These are phyloP conservation scores for Phytopythium delawarense DNA, from an alignment of 352 stramenopile genomes.

Conservation along the genomic window DNA sequence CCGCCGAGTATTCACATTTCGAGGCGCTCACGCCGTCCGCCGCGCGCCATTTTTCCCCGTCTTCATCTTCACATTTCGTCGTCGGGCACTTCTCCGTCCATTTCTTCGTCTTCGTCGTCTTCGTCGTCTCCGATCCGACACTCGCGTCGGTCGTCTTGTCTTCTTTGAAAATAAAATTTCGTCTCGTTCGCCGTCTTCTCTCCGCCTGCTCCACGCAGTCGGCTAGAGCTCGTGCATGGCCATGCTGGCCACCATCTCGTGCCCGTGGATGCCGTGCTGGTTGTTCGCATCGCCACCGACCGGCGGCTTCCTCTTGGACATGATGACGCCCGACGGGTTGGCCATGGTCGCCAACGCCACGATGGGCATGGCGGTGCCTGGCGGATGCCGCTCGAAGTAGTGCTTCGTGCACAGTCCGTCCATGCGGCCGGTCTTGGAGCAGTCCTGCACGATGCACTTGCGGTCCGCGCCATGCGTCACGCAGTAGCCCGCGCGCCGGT, in stretches of 20 bases:
- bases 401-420: constrained; percentile 83
- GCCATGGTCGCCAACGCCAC: constrained; percentile 4
- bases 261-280: neutral
- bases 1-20: constrained; percentile 2
- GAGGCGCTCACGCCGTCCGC: neutral
- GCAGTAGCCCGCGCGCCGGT: constrained; percentile 70
- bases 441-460: constrained; percentile 76
- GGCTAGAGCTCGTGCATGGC: neutral
- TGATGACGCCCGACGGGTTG: constrained; percentile 3
- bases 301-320: constrained; percentile 3
- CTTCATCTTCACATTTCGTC: constrained; percentile 1
- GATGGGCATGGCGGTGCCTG: constrained; percentile 8
- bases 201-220: neutral
- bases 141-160: neutral
- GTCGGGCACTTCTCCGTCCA: neutral
- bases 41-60: constrained; percentile 1
- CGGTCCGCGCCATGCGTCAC: constrained; percentile 81
- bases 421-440: constrained; percentile 79
- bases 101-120: neutral
- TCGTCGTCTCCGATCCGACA: neutral
- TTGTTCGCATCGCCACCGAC: neutral
- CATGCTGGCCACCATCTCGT: neutral
- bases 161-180: constrained; percentile 12
- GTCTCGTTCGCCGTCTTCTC: neutral
- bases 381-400: constrained; percentile 77